Conservation (phyloP, 495 filamentous ascomycete genomes). For the Penicillium flavigenum region DNA sequence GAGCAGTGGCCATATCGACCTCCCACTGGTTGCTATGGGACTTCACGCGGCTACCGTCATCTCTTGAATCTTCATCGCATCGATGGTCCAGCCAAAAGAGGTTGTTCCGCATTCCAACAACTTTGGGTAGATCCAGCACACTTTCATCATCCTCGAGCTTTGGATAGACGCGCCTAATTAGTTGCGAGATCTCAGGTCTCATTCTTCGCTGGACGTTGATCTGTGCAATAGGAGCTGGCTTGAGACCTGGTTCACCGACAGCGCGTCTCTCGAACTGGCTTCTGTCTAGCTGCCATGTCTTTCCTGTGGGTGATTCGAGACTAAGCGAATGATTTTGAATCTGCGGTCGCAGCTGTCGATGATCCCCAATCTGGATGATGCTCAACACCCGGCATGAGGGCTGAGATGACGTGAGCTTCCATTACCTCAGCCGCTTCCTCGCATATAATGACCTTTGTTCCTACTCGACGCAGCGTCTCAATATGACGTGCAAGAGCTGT, state of each 20-base stretch:
- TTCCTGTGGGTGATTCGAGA: constrained; percentile 25
- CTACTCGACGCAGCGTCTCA: constrained; percentile 27
- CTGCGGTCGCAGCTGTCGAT: constrained; percentile 62
- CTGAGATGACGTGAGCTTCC: constrained; percentile 62
- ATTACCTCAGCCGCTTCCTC: constrained; percentile 74
- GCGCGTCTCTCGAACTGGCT: constrained; percentile 17
- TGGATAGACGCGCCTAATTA: constrained; percentile 65
- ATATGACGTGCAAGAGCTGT: constrained; percentile 33
- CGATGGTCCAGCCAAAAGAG: constrained; percentile 74
- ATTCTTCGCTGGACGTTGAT: constrained; percentile 68
- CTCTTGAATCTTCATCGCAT: constrained; percentile 48
- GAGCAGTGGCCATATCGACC: constrained; percentile 58
- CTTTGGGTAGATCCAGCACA: constrained; percentile 51
- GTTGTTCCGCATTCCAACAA: constrained; percentile 60
- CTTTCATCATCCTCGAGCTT: constrained; percentile 53
- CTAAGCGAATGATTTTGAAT: constrained; percentile 53
- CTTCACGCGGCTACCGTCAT: constrained; percentile 32
- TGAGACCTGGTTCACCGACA: constrained; percentile 15
- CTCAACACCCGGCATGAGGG: constrained; percentile 61
- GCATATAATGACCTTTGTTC: constrained; percentile 57
- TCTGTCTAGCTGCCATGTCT: constrained; percentile 9
- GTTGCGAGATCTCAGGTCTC: constrained; percentile 64
- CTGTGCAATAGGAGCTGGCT: constrained; percentile 44
- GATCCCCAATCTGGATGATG: constrained; percentile 74
- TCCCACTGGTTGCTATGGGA: constrained; percentile 67